Conservation (phyloP, 352 stramenopile genomes). For the Thalassiosira livingstoniorum region DNA sequence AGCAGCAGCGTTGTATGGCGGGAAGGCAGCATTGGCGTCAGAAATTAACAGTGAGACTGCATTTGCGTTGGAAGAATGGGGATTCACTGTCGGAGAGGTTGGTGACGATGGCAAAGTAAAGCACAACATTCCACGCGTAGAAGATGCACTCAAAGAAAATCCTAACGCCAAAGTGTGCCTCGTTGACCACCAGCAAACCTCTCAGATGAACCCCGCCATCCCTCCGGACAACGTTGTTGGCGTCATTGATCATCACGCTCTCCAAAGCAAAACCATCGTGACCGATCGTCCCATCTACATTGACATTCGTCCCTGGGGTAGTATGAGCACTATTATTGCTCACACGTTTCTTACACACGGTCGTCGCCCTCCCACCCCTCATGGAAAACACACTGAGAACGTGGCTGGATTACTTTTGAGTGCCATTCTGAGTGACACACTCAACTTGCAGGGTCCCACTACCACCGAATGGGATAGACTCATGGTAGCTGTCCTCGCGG, state of each 20-base stretch:
- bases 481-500: conserved; percentile 68
- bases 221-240: conserved; percentile 74
- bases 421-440: conserved; percentile 82
- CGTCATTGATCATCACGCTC: conserved; percentile 86
- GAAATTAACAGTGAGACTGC: conserved; percentile 80
- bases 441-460: conserved; percentile 82
- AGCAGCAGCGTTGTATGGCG: conserved; percentile 76
- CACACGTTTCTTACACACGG: conserved; percentile 76
- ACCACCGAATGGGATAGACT: conserved; percentile 81
- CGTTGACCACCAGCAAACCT: conserved; percentile 84
- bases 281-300: conserved; percentile 84
- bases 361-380: conserved; percentile 37
- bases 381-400: too few relatives aligned
- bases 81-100: conserved; percentile 40
- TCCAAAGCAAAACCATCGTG: conserved; percentile 81
- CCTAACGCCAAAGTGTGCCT: conserved; percentile 72
- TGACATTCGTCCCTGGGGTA: conserved; percentile 85
- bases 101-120: too few relatives aligned
- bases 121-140: conserved; percentile 56
- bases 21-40: conserved; percentile 63
- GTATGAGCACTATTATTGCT: conserved; percentile 79
- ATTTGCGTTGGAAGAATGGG: conserved; percentile 66
- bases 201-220: conserved; percentile 78
- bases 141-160: conserved; percentile 63
- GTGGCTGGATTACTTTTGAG: conserved; percentile 78